These are phyloP conservation scores for Populus ilicifolia DNA, from an alignment of 345 rosid genomes.

Conservation along the genomic window DNA sequence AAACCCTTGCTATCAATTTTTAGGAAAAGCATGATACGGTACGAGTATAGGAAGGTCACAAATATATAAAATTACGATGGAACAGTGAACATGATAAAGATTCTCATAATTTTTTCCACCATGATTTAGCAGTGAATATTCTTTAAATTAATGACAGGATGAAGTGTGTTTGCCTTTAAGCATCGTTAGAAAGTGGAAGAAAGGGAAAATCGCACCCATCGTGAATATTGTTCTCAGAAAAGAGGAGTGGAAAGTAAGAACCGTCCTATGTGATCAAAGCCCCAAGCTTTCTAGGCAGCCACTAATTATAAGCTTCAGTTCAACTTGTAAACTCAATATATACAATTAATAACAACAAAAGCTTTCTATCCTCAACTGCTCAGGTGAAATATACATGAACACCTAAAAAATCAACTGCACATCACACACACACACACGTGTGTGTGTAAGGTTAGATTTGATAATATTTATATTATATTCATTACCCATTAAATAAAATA, in stretches of 20 bases:
- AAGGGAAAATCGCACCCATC: conserved; percentile 1
- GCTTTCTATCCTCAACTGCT: background rate
- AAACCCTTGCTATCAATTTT: background rate
- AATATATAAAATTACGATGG: background rate
- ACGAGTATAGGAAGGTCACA: background rate
- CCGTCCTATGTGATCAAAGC: background rate
- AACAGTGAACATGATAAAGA: background rate
- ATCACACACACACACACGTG: background rate
- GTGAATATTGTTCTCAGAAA: background rate
- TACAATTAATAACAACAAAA: background rate
- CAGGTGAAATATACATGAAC: background rate
- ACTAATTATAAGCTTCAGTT: background rate
- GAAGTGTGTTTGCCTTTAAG: conserved; percentile 4
- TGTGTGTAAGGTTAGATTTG: background rate
- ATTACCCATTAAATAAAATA: too few relatives aligned
- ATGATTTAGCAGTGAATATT: conserved; percentile 17
- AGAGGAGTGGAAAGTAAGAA: background rate
- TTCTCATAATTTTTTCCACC: background rate
- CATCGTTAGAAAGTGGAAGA: conserved; percentile 11
- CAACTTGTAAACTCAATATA: background rate
- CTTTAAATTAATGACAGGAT: background rate
- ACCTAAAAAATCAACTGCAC: background rate
- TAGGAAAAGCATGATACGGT: background rate
- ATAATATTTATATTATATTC: too few relatives aligned
- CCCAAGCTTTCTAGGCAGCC: background rate